phyloP scores from a whole-genome alignment of 139 green algal species.

The Limnomonas spitsbergensis region DNA sequence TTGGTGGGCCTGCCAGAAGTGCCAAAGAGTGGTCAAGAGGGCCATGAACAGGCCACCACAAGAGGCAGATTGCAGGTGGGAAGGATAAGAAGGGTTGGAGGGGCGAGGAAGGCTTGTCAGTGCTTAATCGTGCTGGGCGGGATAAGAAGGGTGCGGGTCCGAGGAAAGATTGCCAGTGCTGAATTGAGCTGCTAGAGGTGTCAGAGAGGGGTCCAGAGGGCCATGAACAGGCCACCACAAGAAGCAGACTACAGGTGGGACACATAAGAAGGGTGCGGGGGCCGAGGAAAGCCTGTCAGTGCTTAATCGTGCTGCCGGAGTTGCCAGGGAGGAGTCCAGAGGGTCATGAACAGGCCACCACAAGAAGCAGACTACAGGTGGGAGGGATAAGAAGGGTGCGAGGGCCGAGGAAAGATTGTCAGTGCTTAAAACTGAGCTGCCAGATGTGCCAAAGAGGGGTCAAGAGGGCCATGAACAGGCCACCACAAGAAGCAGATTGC shows the following conservation, averaged over 20 bases:
- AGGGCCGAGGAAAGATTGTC: too few relatives aligned
- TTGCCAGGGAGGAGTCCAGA: constrained; percentile 50
- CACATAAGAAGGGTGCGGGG: neutral
- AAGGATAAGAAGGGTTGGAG: neutral
- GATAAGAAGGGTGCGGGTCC: too few relatives aligned
- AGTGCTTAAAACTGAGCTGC: too few relatives aligned
- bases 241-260: constrained; percentile 58
- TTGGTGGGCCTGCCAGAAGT: constrained; percentile 54
- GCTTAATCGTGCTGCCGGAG: constrained; percentile 14
- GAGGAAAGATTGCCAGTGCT: too few relatives aligned
- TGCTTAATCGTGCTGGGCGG: neutral
- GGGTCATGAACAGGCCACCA: constrained; percentile 62
- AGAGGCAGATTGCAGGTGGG: constrained; percentile 59
- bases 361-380: constrained; percentile 64
- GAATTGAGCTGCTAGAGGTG: constrained; percentile 54
- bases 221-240: constrained; percentile 68
- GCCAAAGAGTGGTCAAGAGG: constrained; percentile 50
- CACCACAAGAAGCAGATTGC: constrained; percentile 67
- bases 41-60: constrained; percentile 68
- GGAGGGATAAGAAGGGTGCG: neutral
- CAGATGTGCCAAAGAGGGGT: constrained; percentile 44
- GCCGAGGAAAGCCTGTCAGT: neutral
- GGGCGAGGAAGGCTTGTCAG: neutral
- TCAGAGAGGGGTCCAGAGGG: constrained; percentile 48
- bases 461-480: constrained; percentile 63